phyloP scores from a whole-genome alignment of 2,329 filamentous ascomycete genomes.

The Fusarium metavorans region DNA sequence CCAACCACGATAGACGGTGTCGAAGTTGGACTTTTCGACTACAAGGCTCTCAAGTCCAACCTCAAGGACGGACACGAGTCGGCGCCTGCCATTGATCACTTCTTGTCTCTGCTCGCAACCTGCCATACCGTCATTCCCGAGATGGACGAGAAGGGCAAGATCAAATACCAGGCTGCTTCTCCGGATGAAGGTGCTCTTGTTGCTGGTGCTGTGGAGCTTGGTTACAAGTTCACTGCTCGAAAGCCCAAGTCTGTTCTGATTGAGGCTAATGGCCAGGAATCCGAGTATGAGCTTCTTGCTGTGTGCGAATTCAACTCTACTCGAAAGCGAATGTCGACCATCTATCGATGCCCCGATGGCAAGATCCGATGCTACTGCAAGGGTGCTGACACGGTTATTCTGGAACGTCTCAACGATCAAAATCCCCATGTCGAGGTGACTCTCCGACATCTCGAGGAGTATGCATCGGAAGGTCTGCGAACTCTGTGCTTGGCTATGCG shows the following conservation, averaged over 20 bases:
- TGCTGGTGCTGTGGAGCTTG: conserved; percentile 85
- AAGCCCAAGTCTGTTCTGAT: conserved; percentile 92
- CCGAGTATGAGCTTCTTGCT: conserved; percentile 90
- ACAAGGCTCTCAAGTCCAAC: conserved; percentile 80
- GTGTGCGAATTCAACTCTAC: conserved; percentile 99
- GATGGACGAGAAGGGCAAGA: conserved; percentile 80
- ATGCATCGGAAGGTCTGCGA: conserved; percentile 93
- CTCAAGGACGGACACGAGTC: conserved; percentile 65
- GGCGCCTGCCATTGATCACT: conserved; percentile 75
- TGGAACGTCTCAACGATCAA: conserved; percentile 86
- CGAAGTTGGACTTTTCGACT: conserved; percentile 86
- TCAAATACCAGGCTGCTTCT: conserved; percentile 98
- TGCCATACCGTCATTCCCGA: conserved; percentile 99
- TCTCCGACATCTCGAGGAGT: conserved; percentile 95
- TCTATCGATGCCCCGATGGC: conserved; percentile 95
- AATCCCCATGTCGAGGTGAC: conserved; percentile 92
- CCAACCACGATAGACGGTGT: conserved; percentile 82
- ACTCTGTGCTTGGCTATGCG: conserved; percentile 96
- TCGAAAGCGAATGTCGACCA: conserved; percentile 96
- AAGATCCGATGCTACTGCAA: conserved; percentile 96
- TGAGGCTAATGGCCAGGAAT: conserved; percentile 76
- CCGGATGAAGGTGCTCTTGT: conserved; percentile 98
- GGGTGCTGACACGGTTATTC: conserved; percentile 96
- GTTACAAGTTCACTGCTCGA: conserved; percentile 90
- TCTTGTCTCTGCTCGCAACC: conserved; percentile 85